These are phyloP conservation scores for Orbilia quercus DNA, from an alignment of 2,329 filamentous ascomycete species.

Conservation along the genomic window DNA sequence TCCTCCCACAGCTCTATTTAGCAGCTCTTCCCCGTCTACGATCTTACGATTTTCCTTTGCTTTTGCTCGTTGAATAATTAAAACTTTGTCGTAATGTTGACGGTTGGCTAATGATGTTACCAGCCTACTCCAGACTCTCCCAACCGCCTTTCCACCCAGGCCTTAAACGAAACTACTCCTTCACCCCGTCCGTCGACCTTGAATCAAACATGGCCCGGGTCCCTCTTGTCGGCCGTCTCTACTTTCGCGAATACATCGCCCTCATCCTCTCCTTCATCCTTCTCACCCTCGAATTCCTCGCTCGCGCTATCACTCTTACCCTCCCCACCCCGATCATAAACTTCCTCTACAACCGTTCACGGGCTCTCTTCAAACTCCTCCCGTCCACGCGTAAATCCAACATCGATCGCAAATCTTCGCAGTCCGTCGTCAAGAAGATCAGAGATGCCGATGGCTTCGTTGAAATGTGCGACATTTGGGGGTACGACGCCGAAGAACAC, in stretches of 20 bases:
- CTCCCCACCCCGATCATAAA: conserved; percentile 83
- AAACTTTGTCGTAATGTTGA: neutral
- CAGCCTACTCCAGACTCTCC: conserved; percentile 44
- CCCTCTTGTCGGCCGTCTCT: conserved; percentile 73
- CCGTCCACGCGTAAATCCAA: conserved; percentile 73
- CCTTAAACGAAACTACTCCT: conserved; percentile 53
- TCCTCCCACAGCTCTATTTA: conserved; percentile 2
- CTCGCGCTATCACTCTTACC: conserved; percentile 86
- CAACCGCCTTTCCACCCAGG: conserved; percentile 49
- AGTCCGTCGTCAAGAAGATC: conserved; percentile 78
- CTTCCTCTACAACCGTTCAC: conserved; percentile 84
- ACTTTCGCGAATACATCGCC: conserved; percentile 82
- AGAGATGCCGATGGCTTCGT: conserved; percentile 90
- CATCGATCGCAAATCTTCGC: conserved; percentile 74
- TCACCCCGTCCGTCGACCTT: conserved; percentile 20
- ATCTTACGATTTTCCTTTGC: neutral
- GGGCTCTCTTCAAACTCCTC: conserved; percentile 82
- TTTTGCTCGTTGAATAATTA: too few species aligned
- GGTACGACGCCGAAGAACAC: conserved; percentile 95
- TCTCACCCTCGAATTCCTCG: conserved; percentile 81
- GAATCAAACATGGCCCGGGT: conserved; percentile 68
- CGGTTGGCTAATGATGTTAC: conserved; percentile 43
- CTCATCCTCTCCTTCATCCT: conserved; percentile 85
- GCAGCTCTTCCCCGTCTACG: neutral
- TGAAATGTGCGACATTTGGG: conserved; percentile 89